A percentile compares a stretch with the other conserved stretches of the same genome.
Conservation (phyloP, 1,284 basidiomycete genomes). For the Ustilago loliicola region DNA sequence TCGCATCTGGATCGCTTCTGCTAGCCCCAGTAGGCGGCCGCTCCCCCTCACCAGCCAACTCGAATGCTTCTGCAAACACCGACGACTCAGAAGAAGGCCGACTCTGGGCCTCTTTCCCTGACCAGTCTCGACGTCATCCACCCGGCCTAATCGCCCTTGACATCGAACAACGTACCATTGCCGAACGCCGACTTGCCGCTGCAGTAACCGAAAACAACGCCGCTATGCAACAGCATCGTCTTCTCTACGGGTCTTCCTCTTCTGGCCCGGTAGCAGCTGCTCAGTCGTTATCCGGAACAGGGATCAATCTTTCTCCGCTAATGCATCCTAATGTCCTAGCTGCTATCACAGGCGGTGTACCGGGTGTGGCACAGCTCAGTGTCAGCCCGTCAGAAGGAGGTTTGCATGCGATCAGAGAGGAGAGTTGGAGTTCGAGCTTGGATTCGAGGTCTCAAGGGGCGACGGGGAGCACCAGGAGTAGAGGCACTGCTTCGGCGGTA, state of each 20-base stretch:
- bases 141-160: conserved; percentile 60
- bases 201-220: conserved; percentile 21
- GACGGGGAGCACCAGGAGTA: conserved; percentile 28
- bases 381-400: conserved; percentile 50
- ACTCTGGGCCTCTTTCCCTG: conserved; percentile 57
- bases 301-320: conserved; percentile 25
- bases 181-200: conserved; percentile 21
- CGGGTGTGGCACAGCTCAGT: conserved; percentile 25
- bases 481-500: conserved; percentile 17
- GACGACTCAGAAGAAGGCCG: conserved; percentile 56
- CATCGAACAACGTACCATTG: conserved; percentile 39
- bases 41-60: conserved; percentile 25
- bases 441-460: conserved; percentile 38
- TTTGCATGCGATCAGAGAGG: conserved; percentile 56
- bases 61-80: conserved; percentile 21
- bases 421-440: conserved; percentile 50
- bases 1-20: conserved; percentile 9
- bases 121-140: conserved; percentile 54
- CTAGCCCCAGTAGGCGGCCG: conserved; percentile 21
- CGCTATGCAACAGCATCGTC: conserved; percentile 17
- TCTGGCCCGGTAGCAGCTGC: background rate
- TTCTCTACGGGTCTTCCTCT: conserved; percentile 11
- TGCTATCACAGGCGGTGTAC: conserved; percentile 16
- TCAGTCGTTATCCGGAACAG: conserved; percentile 5
- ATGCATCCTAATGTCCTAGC: conserved; percentile 27